phyloP scores from a whole-genome alignment of 208 protist genomes.

The Leishmania major region DNA sequence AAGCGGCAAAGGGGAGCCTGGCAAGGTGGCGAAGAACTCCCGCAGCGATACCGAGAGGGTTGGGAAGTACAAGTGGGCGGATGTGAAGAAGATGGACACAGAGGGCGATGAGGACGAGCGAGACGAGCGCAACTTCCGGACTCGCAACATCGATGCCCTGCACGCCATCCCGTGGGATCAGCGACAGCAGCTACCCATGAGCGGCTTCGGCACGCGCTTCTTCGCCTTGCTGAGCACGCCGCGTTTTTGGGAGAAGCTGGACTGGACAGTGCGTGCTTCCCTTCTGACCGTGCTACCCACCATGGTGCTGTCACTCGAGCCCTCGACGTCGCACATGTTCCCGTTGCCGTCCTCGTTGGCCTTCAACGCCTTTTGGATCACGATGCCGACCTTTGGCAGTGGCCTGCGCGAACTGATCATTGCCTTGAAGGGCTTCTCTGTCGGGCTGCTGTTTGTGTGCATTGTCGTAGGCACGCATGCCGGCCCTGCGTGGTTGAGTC shows the following conservation, averaged over 20 bases:
- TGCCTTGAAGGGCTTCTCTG: slow-evolving; percentile 81
- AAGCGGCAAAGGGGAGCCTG: background rate
- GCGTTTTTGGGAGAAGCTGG: slow-evolving; percentile 90
- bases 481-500: slow-evolving; percentile 55
- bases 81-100: slow-evolving; percentile 24
- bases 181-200: slow-evolving; percentile 72
- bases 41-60: slow-evolving; percentile 17
- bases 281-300: slow-evolving; percentile 86
- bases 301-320: slow-evolving; percentile 88
- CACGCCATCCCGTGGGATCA: slow-evolving; percentile 92
- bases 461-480: slow-evolving; percentile 70
- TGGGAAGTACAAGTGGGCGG: slow-evolving; percentile 22
- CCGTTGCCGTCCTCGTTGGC: slow-evolving; percentile 79
- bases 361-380: slow-evolving; percentile 91
- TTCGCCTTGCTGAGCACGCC: slow-evolving; percentile 81
- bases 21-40: background rate
- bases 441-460: slow-evolving; percentile 67
- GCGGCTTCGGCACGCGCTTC: slow-evolving; percentile 80
- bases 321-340: slow-evolving; percentile 59
- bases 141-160: slow-evolving; percentile 69
- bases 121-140: slow-evolving; percentile 69
- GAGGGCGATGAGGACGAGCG: slow-evolving; percentile 69
- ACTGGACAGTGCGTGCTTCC: slow-evolving; percentile 84
- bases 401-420: slow-evolving; percentile 81
- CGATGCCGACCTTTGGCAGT: slow-evolving; percentile 85